Evolutionary conservation across 208 protist species (phyloP).

Genomic region (Crithidia brevicula): DNA sequence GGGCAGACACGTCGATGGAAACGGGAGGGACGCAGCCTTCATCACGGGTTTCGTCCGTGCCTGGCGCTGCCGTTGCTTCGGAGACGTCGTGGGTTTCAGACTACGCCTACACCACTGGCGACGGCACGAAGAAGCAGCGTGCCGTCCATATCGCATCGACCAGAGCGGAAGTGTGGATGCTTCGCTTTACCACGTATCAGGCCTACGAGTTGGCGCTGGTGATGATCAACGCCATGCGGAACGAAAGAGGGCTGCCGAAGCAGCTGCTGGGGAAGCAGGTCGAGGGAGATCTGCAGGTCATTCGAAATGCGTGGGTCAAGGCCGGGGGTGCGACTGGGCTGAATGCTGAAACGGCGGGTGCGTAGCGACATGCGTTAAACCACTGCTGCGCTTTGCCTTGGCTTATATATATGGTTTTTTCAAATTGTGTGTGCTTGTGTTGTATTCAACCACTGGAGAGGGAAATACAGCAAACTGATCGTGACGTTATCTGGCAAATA

Average conservation of each 20-base stretch:
- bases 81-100: background rate
- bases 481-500: no score
- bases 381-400: no score
- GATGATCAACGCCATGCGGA: background rate
- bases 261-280: background rate
- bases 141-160: background rate
- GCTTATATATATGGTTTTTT: background rate
- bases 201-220: constrained; percentile 7
- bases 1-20: background rate
- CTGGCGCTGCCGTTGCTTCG: background rate
- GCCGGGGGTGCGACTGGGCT: background rate
- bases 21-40: no score
- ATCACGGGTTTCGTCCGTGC: background rate
- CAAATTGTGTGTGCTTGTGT: background rate
- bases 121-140: background rate
- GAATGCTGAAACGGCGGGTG: background rate
- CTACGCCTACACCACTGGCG: background rate
- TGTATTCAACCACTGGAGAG: no score
- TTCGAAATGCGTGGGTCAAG: background rate
- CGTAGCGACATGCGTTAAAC: background rate
- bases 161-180: constrained; percentile 2
- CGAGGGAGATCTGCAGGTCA: constrained; percentile 1
- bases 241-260: background rate
- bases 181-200: constrained; percentile 12
- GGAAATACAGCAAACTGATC: no score